Percentiles rank a stretch among this genome's conserved stretches.
Conservation (phyloP, 2,329 filamentous ascomycete species). For the Capronia americana region DNA sequence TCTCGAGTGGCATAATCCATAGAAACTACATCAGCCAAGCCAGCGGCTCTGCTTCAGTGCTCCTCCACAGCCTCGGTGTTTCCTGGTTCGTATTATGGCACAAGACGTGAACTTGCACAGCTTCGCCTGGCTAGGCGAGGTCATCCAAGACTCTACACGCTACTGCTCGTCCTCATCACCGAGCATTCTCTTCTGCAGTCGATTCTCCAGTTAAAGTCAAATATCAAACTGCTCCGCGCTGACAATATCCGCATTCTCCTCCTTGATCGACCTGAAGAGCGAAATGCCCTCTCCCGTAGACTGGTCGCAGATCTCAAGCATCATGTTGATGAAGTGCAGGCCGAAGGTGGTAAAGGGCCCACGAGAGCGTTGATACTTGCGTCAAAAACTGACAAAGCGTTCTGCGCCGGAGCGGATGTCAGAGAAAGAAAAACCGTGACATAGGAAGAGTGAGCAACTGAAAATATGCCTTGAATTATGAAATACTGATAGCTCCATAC, state of each 20-base stretch:
- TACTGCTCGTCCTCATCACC: slow-evolving; percentile 3
- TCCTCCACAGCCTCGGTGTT: slow-evolving; percentile 17
- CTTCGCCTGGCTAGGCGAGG: too few relatives aligned
- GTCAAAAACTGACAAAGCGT: slow-evolving; percentile 82
- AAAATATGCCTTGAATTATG: slow-evolving; percentile 1
- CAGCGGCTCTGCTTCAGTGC: slow-evolving; percentile 1
- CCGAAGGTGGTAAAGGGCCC: slow-evolving; percentile 61
- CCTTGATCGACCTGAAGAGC: slow-evolving; percentile 80
- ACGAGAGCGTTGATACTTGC: slow-evolving; percentile 84
- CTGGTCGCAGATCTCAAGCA: slow-evolving; percentile 74
- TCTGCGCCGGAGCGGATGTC: slow-evolving; percentile 93
- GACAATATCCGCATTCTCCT: slow-evolving; percentile 89
- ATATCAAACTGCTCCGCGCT: slow-evolving; percentile 76
- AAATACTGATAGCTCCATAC: slow-evolving; percentile 58
- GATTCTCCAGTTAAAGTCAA: slow-evolving; percentile 65
- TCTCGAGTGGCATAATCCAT: slow-evolving; percentile 2
- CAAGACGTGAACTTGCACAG: slow-evolving; percentile 30
- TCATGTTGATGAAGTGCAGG: slow-evolving; percentile 74
- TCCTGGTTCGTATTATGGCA: background rate
- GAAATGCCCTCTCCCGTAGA: slow-evolving; percentile 87
- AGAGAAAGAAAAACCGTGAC: slow-evolving; percentile 84
- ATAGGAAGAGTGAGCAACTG: slow-evolving; percentile 70
- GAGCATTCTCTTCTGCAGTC: slow-evolving; percentile 24
- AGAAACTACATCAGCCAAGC: slow-evolving; percentile 14
- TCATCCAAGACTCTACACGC: background rate